Evolutionary conservation across 345 rosid genomes (phyloP), one percentile per base, ranked within the genome.

Genomic region (Turnera subulata): DNA sequence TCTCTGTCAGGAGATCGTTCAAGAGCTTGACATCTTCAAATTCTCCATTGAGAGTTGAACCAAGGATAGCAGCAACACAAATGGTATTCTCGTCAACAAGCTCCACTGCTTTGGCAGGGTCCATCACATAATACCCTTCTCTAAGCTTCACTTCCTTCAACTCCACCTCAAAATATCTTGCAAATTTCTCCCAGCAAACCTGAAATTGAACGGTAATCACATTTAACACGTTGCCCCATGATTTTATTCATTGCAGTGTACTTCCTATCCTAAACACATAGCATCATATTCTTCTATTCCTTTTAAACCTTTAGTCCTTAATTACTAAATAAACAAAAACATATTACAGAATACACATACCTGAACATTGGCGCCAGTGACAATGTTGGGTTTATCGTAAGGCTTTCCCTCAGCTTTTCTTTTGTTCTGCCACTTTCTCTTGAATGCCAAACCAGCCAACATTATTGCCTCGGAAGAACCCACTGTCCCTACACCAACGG

Each of bases 101-200:
- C 14, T 48, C 51, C 13, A 48, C 25, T 18, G 29, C 51, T 48
- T 47, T 22, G 6, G 12, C 51, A 6, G 29, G 51, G 19, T 48
- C 51, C 51, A 22, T 48, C 51, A 48, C 52, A 20, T 48, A 48
- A 23, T 14, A 20, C 17, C 19, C 52, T 21, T 48, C 52, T 19
- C 6, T 48, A 18, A 48, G 14, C 25, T 48, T 48, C 52, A 48
- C 52, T 24, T 48, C 52, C 19, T 48, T 48, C 52, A 48, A 13
- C 52, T 48, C 29, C 23, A 48, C 52, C 52, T 48, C 29, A 48
- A 48, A 48, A 13, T 48, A 48, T 21, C 52, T 48, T 22, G 51
- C 29, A 19, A 47, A 21, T 22, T 21, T 47, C 51, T 47, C 51
- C 51, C 51, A 47, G 14, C 29, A 47, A 9, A 21, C 51, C 24